Percentiles rank a stretch among this genome's conserved stretches.
Evolutionary conservation across 2,329 filamentous ascomycete genomes (phyloP).

Genomic region (Aspergillus calidoustus): DNA sequence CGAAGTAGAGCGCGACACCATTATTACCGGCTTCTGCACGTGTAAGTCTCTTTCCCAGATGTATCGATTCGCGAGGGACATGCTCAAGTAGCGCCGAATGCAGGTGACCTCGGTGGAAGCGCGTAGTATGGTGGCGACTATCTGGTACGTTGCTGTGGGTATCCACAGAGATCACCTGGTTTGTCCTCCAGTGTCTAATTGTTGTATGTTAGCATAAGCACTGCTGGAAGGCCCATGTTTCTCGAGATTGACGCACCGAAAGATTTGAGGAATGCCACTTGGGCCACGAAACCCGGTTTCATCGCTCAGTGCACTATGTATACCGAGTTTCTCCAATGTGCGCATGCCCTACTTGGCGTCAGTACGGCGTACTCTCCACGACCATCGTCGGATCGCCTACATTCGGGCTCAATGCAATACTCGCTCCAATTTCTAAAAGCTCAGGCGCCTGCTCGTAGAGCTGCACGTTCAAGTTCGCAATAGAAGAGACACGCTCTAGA

Average conservation of each 20-base stretch:
- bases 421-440: conserved; percentile 6
- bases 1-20: conserved; percentile 48
- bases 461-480: conserved; percentile 48
- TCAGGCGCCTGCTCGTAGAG: conserved; percentile 56
- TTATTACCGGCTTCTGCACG: conserved; percentile 39
- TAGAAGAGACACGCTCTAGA: conserved; percentile 27
- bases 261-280: conserved; percentile 53
- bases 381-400: conserved; percentile 25
- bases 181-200: conserved; percentile 47
- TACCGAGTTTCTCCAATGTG: conserved; percentile 56
- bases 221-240: no score
- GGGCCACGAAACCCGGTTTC: conserved; percentile 47
- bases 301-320: conserved; percentile 51
- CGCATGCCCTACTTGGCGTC: conserved; percentile 45
- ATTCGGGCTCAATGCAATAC: conserved; percentile 49
- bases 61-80: conserved; percentile 48
- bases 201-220: conserved; percentile 9
- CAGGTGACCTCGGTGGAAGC: conserved; percentile 56
- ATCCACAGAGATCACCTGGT: conserved; percentile 53
- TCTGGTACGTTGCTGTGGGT: conserved; percentile 32
- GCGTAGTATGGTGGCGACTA: conserved; percentile 47
- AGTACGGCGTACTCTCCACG: no score
- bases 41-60: conserved; percentile 49
- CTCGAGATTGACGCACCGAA: conserved; percentile 35
- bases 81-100: conserved; percentile 55